Evolutionary conservation across 192 early-diverging fungal species (phyloP).

Genomic region (Coemansia sp.): DNA sequence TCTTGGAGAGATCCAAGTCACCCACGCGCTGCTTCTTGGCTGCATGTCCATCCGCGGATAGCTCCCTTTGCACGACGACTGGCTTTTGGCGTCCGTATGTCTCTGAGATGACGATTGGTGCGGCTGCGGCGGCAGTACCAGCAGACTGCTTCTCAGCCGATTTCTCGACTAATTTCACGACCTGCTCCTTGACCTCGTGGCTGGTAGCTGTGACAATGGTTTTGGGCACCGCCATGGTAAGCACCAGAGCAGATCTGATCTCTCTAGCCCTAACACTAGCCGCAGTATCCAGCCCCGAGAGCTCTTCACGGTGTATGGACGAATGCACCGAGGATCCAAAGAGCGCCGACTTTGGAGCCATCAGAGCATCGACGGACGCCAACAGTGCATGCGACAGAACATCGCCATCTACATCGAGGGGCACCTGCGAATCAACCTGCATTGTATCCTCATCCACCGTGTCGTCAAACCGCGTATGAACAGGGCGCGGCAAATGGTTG

Average conservation of each 20-base stretch:
- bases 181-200: no score
- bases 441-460: not conserved
- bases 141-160: no score
- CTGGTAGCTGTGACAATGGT: not conserved
- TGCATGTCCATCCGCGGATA: not conserved
- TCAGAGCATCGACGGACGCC: slow-evolving; percentile 6
- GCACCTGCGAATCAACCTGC: not conserved
- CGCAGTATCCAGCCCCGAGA: not conserved
- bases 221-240: slow-evolving; percentile 27
- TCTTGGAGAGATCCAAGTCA: slow-evolving; percentile 15
- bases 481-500: not conserved
- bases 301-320: not conserved
- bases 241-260: slow-evolving; percentile 32
- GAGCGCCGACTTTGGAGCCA: slow-evolving; percentile 20
- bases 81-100: slow-evolving; percentile 9
- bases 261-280: slow-evolving; percentile 17
- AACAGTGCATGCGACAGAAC: slow-evolving; percentile 21
- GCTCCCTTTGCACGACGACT: not conserved
- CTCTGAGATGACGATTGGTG: slow-evolving; percentile 31
- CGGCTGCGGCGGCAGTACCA: no score
- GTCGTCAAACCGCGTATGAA: slow-evolving; percentile 47
- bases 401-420: not conserved
- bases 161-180: no score
- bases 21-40: not conserved
- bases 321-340: slow-evolving; percentile 17